A percentile compares a stretch with the other conserved stretches of the same genome.
Conservation (phyloP, 2,329 filamentous ascomycete genomes). For the Penicillium brasilianum region DNA sequence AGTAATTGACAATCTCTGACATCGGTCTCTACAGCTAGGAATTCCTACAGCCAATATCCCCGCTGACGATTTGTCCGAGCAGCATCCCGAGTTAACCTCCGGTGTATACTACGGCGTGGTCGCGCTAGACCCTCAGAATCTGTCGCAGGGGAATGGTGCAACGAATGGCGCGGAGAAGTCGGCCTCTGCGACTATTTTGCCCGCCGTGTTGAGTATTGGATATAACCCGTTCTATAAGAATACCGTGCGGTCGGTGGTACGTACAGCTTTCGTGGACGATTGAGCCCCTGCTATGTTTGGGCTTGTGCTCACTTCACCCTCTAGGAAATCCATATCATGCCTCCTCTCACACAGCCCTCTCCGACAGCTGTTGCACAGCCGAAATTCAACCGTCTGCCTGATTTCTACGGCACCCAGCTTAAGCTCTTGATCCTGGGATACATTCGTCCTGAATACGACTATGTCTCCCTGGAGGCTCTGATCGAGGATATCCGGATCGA, state of each 20-base stretch:
- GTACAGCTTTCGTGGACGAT: constrained; percentile 25
- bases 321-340: constrained; percentile 83
- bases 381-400: constrained; percentile 54
- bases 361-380: constrained; percentile 39
- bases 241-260: constrained; percentile 73
- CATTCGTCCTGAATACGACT: constrained; percentile 88
- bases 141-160: constrained; percentile 29
- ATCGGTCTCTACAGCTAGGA: constrained; percentile 67
- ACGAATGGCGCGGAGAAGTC: constrained; percentile 18
- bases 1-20: constrained; percentile 8
- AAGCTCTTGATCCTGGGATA: constrained; percentile 82
- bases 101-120: constrained; percentile 97
- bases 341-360: constrained; percentile 62
- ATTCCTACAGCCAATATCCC: constrained; percentile 94
- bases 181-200: constrained; percentile 60
- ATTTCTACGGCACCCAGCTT: constrained; percentile 86
- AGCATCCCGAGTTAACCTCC: constrained; percentile 63
- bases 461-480: constrained; percentile 79
- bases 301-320: background rate
- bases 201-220: constrained; percentile 92
- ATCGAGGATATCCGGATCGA: constrained; percentile 88
- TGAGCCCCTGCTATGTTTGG: background rate
- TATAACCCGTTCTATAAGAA: constrained; percentile 99
- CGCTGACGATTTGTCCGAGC: constrained; percentile 66
- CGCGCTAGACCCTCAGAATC: constrained; percentile 62